Conservation (phyloP, 1,139 yeast genomes). For the Pichia sp. region DNA sequence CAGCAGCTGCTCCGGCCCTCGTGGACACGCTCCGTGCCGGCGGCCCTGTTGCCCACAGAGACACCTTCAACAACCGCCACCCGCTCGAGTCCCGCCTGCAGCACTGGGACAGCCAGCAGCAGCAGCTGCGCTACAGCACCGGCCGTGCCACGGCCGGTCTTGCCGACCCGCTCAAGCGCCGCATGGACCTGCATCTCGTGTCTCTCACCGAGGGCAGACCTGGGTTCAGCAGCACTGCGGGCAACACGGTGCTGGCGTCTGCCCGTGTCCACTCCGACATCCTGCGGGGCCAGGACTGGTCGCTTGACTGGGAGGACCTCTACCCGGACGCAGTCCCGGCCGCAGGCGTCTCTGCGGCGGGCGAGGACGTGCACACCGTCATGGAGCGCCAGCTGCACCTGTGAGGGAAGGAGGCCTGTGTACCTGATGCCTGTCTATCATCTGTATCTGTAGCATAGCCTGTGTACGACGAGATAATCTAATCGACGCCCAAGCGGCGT, state of each 20-base stretch:
- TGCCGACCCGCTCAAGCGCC: constrained; percentile 86
- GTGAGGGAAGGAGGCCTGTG: no score
- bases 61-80: constrained; percentile 74
- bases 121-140: constrained; percentile 62
- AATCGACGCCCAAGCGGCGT: no score
- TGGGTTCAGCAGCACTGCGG: constrained; percentile 48
- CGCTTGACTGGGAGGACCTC: constrained; percentile 90
- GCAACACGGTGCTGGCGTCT: no score
- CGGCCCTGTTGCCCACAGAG: constrained; percentile 56
- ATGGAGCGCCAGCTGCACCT: constrained; percentile 4
- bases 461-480: no score
- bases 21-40: constrained; percentile 52
- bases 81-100: constrained; percentile 72
- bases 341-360: neutral
- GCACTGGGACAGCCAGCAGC: constrained; percentile 77
- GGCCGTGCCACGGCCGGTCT: constrained; percentile 84
- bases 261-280: constrained; percentile 50
- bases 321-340: constrained; percentile 38
- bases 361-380: neutral
- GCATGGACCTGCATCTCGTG: constrained; percentile 78
- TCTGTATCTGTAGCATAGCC: no score
- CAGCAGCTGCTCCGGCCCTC: constrained; percentile 55
- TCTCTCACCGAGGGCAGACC: constrained; percentile 68
- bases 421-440: no score
- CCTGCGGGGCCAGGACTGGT: constrained; percentile 63